Percentiles rank a stretch among this genome's conserved stretches.
phyloP scores from a whole-genome alignment of 1,284 basidiomycete species.

The Agroathelia rolfsii region DNA sequence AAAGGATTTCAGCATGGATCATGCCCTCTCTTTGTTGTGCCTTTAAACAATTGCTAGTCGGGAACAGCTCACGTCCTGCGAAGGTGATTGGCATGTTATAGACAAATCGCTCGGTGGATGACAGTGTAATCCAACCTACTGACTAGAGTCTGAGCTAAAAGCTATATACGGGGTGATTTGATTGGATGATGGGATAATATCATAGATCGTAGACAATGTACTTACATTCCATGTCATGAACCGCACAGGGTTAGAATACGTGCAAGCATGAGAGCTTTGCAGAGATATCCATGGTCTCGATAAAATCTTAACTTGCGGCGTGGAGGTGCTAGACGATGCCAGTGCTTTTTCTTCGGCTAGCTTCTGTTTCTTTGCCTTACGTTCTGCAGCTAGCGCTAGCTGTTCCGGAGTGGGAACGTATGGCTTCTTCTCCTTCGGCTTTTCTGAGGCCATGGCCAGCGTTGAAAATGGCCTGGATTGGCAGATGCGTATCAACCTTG shows the following conservation, averaged over 20 bases:
- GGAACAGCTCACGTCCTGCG: slow-evolving; percentile 76
- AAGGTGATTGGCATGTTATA: slow-evolving; percentile 4
- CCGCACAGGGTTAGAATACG: slow-evolving; percentile 26
- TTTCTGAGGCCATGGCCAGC: background rate
- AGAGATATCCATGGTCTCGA: slow-evolving; percentile 45
- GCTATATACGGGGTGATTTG: slow-evolving; percentile 35
- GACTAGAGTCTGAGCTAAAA: slow-evolving; percentile 69
- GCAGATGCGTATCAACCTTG: no score
- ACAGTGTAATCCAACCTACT: slow-evolving; percentile 38
- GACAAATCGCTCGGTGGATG: slow-evolving; percentile 1
- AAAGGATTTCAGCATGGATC: slow-evolving; percentile 63
- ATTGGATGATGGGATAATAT: slow-evolving; percentile 10
- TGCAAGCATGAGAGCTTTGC: slow-evolving; percentile 11
- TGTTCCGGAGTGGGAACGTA: slow-evolving; percentile 40
- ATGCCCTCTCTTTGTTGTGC: slow-evolving; percentile 63
- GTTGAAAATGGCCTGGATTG: no score
- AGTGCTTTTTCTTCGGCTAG: slow-evolving; percentile 9
- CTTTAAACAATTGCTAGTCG: slow-evolving; percentile 74
- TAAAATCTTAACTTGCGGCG: slow-evolving; percentile 27
- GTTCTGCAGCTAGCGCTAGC: slow-evolving; percentile 40
- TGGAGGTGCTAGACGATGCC: slow-evolving; percentile 3
- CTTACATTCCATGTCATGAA: slow-evolving; percentile 76
- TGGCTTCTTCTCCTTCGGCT: background rate
- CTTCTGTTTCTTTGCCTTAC: slow-evolving; percentile 39
- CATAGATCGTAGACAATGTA: slow-evolving; percentile 16